Evolutionary conservation across 345 rosid species (phyloP).

Genomic region (Alliaria petiolata): DNA sequence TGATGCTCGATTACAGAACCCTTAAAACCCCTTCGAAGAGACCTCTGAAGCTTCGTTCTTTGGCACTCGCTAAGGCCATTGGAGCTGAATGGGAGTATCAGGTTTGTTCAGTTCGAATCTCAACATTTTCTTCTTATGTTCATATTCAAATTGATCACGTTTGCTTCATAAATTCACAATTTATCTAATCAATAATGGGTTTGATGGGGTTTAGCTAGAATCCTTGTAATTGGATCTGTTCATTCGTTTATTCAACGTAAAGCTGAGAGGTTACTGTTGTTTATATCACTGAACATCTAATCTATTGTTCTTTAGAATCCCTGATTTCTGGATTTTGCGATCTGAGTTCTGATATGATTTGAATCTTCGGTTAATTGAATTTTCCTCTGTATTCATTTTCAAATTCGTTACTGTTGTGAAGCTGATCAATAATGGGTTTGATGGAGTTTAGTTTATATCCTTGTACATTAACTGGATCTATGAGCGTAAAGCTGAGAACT

Average conservation of each 20-base stretch:
- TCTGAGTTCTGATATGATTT: too few species aligned
- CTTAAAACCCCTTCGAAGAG: constrained; percentile 85
- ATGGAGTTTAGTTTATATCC: not conserved
- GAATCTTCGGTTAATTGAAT: too few species aligned
- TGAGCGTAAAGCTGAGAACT: not conserved
- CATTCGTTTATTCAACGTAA: not conserved
- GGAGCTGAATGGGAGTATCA: constrained; percentile 97
- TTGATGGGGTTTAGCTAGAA: not conserved
- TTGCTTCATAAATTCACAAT: not conserved
- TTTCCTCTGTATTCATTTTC: too few species aligned
- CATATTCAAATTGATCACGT: not conserved
- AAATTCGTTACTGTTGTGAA: too few species aligned
- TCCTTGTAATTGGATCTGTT: not conserved
- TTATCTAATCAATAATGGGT: not conserved
- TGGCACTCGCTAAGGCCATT: constrained; percentile 85
- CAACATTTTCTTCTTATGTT: not conserved
- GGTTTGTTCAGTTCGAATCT: constrained; percentile 37
- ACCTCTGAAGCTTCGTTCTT: constrained; percentile 71
- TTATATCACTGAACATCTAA: too few species aligned
- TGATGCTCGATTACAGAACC: constrained; percentile 95
- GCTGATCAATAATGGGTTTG: not conserved
- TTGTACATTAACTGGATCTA: not conserved
- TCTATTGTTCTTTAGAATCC: too few species aligned
- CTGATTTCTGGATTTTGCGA: too few species aligned
- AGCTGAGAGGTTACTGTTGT: not conserved